These are phyloP conservation scores for Oidium heveae DNA, from an alignment of 2,329 filamentous ascomycete genomes.

Conservation along the genomic window DNA sequence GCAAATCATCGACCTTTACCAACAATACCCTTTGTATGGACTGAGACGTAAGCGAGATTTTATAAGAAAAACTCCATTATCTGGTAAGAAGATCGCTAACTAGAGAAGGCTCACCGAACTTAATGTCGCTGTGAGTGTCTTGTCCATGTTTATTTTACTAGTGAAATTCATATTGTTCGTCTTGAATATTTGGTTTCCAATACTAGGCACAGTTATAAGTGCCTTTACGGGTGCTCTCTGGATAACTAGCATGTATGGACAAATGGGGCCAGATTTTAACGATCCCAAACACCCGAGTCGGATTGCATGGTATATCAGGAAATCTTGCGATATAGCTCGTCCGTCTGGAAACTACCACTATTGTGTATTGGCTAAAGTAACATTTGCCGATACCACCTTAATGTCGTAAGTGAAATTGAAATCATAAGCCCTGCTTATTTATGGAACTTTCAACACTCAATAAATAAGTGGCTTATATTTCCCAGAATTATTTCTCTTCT, in stretches of 20 bases:
- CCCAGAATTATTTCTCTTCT: too few species aligned
- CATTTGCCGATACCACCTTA: too few species aligned
- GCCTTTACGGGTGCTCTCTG: conserved; percentile 33
- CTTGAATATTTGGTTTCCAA: conserved; percentile 34
- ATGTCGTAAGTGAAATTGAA: too few species aligned
- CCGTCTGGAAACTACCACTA: too few species aligned
- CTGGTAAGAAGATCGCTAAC: conserved; percentile 27
- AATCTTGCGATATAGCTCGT: conserved; percentile 25
- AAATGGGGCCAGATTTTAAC: conserved; percentile 47
- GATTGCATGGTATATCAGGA: conserved; percentile 50
- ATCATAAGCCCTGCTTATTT: too few species aligned
- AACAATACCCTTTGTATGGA: conserved; percentile 45
- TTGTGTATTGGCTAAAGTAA: too few species aligned
- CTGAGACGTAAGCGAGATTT: conserved; percentile 43
- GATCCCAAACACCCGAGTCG: conserved; percentile 35
- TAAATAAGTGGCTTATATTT: too few species aligned
- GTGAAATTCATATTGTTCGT: too few species aligned
- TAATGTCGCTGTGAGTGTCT: too few species aligned
- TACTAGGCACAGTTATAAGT: conserved; percentile 34
- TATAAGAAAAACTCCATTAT: conserved; percentile 41
- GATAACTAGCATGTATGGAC: conserved; percentile 39
- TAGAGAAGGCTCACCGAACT: too few species aligned
- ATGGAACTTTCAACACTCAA: too few species aligned
- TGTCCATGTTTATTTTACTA: too few species aligned
- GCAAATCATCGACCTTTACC: conserved; percentile 42